Conservation (phyloP, 2,329 filamentous ascomycete species). For the Cyphellophora attinorum region DNA sequence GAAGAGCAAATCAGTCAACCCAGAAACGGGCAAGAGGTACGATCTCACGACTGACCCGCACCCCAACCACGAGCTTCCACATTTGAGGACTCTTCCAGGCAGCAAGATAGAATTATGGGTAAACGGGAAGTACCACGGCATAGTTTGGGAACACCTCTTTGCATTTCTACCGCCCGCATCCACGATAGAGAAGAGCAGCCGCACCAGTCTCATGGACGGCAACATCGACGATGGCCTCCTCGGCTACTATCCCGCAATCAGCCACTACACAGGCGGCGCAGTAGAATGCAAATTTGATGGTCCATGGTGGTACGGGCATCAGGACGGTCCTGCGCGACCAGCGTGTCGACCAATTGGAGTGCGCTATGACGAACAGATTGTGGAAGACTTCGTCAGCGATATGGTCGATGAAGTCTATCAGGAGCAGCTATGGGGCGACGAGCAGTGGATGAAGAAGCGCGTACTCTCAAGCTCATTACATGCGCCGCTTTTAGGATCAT, state of each 20-base stretch:
- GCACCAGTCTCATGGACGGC: constrained; percentile 33
- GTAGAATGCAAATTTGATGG: constrained; percentile 92
- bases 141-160: constrained; percentile 76
- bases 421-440: constrained; percentile 35
- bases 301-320: constrained; percentile 64
- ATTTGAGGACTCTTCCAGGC: constrained; percentile 77
- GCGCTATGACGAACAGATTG: constrained; percentile 85
- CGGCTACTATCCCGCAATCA: constrained; percentile 90
- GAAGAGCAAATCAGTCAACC: constrained; percentile 47
- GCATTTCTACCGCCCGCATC: constrained; percentile 88
- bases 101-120: constrained; percentile 86
- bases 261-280: constrained; percentile 82
- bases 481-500: no score
- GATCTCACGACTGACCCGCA: constrained; percentile 26
- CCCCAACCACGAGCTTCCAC: constrained; percentile 56
- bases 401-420: constrained; percentile 72
- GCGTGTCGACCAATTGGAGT: constrained; percentile 54
- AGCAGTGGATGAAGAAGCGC: constrained; percentile 17
- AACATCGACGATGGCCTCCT: constrained; percentile 74
- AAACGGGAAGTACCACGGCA: constrained; percentile 79
- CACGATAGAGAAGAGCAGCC: constrained; percentile 51
- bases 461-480: constrained; percentile 9
- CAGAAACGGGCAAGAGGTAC: constrained; percentile 31
- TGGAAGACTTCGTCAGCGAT: constrained; percentile 87
- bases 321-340: constrained; percentile 22